Evolutionary conservation across 768 basidiomycete species (phyloP), one percentile per base, ranked within the genome.

Genomic region (Lentinula sp.): DNA sequence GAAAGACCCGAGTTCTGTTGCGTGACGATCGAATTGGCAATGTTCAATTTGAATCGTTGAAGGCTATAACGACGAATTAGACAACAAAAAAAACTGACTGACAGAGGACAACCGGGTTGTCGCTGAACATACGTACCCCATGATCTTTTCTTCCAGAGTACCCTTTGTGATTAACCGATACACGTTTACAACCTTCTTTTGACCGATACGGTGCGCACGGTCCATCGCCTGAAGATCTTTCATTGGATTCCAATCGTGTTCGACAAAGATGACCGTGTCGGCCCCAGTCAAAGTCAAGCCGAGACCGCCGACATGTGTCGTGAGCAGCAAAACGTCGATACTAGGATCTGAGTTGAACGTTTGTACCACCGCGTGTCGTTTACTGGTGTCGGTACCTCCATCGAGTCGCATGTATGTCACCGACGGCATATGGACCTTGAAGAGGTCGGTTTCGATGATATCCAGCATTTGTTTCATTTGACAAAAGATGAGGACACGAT

Each of bases 211-310:
- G 75, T 98, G 97, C 1, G 97, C 97, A 61, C 97, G 85, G 70
- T 99, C 97, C 97, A 99, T 99, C 7, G 97, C 97, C 70, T 99
- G 97, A 6, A 98, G 76, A 77, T 99, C 97, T 73, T 98, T 98
- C 95, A 96, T 97, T 6, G 97, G 97, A 72, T 99, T 99, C 97
- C 97, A 99, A 72, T 99, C 97, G 68, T 99, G 97, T 71, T 99
- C 97, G 57, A 99, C 93, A 68, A 99, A 99, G 64, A 99, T 97
- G 61, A 99, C 97, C 0, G 97, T 99, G 71, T 99, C 97, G 6
- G 97, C 97, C 20, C 97, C 96, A 0, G 97, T 99, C 64, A 99
- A 76, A 18, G 96, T 99, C 69, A 99, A 76, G 6, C 97, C 97
- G 32, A 99, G 77, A 2, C 97, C 97, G 60, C 97, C 97, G 49